Evolutionary conservation across 805 yeast species (phyloP), one percentile per base, ranked within the genome.

Genomic region (Metschnikowia vanudenii): DNA sequence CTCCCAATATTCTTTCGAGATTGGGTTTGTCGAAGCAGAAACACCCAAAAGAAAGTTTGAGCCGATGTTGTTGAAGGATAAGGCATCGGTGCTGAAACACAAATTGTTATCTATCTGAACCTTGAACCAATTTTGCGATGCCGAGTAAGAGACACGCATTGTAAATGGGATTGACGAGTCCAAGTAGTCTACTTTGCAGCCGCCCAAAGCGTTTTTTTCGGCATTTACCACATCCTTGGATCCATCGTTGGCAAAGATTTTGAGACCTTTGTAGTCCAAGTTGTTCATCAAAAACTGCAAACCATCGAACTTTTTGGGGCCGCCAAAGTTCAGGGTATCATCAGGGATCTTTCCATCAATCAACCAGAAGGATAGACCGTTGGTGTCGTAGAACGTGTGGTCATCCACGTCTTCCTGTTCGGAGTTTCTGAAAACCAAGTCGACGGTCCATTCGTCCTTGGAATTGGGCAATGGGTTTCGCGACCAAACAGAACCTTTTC

Each of bases 81-180:
- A 67, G 45, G 78, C 63, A 47, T 79, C 76, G 0, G 90, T 82
- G 62, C 81, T 81, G 63, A 85, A 79, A 58, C 90, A 82, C 46
- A 86, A 70, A 54, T 76, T 80, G 61, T 86, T 86, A 63, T 86
- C 88, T 41, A 84, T 68, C 51, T 86, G 88, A n/a, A 85, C 74
- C 53, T 84, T 82, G 52, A 83, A 71, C 49, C 77, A 63, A 13
- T 71, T 67, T 22, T 62, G 61, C 34, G 67, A 60, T 9, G 63
- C 62, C 19, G 80, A 76, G 56, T 84, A 84, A 8, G 84, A 79
- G 12, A 86, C 53, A 64, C 89, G 78, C n/a, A 85, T 43, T 1
- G 87, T 83, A 19, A 78, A 69, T 10, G 95, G 95, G 5, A 85
- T 87, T 51, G 79, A 79, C 0, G 88, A 79, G 55, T 81, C 82